phyloP scores from a whole-genome alignment of 768 basidiomycete genomes.

The Mycena galopus region DNA sequence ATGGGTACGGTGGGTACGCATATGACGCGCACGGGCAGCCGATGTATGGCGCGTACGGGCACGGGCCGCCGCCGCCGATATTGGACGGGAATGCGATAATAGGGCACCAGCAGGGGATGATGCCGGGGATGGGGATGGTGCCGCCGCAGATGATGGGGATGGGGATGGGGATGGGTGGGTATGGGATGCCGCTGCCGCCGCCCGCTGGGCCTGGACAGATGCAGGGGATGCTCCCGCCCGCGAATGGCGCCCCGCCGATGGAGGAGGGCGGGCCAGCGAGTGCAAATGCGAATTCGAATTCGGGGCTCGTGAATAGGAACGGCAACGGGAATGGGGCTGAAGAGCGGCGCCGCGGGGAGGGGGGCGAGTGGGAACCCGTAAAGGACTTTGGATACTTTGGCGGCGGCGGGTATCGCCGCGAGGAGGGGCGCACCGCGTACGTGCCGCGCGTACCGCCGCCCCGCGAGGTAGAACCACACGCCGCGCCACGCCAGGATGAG shows the following conservation, averaged over 20 bases:
- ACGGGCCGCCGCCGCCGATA: conserved; percentile 16
- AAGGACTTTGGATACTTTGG: conserved; percentile 30
- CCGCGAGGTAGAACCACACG: conserved; percentile 11
- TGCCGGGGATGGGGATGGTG: conserved; percentile 5
- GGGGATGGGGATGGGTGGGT: conserved; percentile 17
- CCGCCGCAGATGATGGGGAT: conserved; percentile 27
- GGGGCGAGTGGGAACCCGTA: conserved; percentile 34
- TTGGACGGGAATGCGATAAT: conserved; percentile 22
- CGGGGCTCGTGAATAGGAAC: not conserved
- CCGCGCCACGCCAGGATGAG: conserved; percentile 9
- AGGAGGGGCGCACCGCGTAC: conserved; percentile 7
- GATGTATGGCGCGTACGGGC: conserved; percentile 7
- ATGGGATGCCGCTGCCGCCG: conserved; percentile 23
- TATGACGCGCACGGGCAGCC: conserved; percentile 9
- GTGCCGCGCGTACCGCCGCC: not conserved
- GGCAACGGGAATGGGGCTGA: conserved; percentile 10
- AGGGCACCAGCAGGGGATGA: conserved; percentile 2
- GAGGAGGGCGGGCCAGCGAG: not conserved
- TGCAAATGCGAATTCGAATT: not conserved
- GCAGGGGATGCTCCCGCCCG: conserved; percentile 14
- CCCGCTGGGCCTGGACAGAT: conserved; percentile 12
- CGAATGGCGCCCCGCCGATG: conserved; percentile 9
- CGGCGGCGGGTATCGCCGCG: conserved; percentile 1
- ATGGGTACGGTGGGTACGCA: conserved; percentile 9
- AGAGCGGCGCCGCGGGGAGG: conserved; percentile 9